Conservation (phyloP, 257 asterid genomes). For the Dorcoceras hygrometricum region DNA sequence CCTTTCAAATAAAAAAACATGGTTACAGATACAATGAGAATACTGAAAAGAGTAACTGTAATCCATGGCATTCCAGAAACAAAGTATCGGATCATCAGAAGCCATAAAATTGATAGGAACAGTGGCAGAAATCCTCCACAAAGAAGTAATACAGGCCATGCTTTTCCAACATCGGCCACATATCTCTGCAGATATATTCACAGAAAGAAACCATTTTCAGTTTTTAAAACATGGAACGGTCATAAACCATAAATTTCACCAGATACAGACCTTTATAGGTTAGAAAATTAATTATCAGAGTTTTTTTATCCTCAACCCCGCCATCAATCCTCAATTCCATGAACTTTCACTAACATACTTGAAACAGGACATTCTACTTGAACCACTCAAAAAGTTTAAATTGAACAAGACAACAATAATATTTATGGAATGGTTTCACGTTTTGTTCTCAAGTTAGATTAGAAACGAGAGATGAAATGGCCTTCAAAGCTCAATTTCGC, state of each 20-base stretch:
- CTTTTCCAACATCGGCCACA: conserved; percentile 90
- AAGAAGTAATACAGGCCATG: conserved; percentile 94
- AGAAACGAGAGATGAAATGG: background rate
- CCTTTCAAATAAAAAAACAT: conserved; percentile 96
- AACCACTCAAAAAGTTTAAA: background rate
- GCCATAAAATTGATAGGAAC: conserved; percentile 90
- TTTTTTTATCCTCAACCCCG: no score
- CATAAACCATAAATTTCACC: conserved; percentile 10
- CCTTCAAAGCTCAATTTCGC: background rate
- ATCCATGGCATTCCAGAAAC: conserved; percentile 97
- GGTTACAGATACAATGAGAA: conserved; percentile 75
- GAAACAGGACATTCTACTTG: background rate
- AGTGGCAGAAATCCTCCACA: conserved; percentile 95
- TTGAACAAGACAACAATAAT: background rate
- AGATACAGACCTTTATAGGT: conserved; percentile 16
- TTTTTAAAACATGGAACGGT: background rate
- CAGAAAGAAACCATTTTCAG: conserved; percentile 19
- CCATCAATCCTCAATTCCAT: background rate
- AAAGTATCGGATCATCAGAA: conserved; percentile 89
- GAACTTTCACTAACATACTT: background rate
- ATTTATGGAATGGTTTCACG: background rate
- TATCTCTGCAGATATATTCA: conserved; percentile 63
- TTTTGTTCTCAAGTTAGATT: background rate
- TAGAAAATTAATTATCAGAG: background rate
- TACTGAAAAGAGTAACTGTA: conserved; percentile 73